Conservation (phyloP, 2,329 filamentous ascomycete species). For the Pseudogymnoascus destructans region DNA sequence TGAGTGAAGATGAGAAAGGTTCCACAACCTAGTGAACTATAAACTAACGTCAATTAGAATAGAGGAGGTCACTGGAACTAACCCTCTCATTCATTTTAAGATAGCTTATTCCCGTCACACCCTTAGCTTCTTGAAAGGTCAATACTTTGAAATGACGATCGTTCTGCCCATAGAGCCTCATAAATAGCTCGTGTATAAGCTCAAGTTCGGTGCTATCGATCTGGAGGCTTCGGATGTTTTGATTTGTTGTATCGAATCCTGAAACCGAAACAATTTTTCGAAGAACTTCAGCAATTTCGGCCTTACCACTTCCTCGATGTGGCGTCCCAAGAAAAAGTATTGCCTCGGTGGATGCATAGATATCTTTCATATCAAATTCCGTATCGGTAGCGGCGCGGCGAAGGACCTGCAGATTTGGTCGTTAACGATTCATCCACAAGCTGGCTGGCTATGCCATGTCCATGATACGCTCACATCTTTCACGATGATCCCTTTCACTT, state of each 20-base stretch:
- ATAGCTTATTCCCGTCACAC: constrained; percentile 12
- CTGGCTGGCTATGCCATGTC: not conserved
- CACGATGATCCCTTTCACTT: constrained; percentile 15
- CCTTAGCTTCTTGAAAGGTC: constrained; percentile 19
- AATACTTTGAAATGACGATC: constrained; percentile 13
- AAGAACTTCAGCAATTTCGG: constrained; percentile 18
- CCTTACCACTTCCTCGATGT: constrained; percentile 23
- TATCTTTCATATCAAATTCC: constrained; percentile 10
- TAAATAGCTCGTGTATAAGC: constrained; percentile 16
- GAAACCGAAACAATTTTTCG: constrained; percentile 16
- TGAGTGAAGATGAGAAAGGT: constrained; percentile 18
- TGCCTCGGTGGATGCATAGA: constrained; percentile 13
- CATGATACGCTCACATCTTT: constrained; percentile 14
- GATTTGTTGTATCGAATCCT: constrained; percentile 15
- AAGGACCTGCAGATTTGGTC: constrained; percentile 13
- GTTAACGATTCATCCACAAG: not conserved
- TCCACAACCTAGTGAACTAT: constrained; percentile 22
- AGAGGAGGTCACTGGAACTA: constrained; percentile 1
- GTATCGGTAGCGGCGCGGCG: constrained; percentile 9
- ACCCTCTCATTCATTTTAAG: constrained; percentile 14
- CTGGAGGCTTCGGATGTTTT: constrained; percentile 15
- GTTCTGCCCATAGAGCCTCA: constrained; percentile 14
- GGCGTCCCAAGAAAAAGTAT: constrained; percentile 26
- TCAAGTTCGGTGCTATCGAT: constrained; percentile 20
- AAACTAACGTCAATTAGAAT: not conserved